phyloP scores from a whole-genome alignment of 1,284 basidiomycete genomes.

The Cerrena zonata region DNA sequence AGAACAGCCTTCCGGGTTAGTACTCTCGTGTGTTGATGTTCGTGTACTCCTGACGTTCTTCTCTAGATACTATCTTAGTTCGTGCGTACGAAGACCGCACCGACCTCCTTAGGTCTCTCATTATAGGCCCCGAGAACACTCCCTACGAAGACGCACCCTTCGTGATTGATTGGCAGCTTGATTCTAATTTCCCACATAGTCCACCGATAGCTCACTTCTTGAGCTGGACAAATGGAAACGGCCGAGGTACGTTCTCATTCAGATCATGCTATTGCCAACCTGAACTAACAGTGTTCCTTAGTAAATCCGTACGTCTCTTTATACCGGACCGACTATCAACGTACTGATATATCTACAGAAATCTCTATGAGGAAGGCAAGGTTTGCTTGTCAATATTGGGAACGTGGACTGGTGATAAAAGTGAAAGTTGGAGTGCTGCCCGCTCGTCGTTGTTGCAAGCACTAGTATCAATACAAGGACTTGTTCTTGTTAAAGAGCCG shows the following conservation, averaged over 20 bases:
- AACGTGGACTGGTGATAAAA: slow-evolving; percentile 86
- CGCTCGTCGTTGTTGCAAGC: slow-evolving; percentile 85
- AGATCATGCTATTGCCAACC: neutral
- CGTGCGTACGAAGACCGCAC: slow-evolving; percentile 75
- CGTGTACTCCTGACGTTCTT: slow-evolving; percentile 3
- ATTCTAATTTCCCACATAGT: slow-evolving; percentile 80
- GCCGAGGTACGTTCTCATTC: slow-evolving; percentile 55
- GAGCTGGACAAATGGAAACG: slow-evolving; percentile 92
- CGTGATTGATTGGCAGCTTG: slow-evolving; percentile 89
- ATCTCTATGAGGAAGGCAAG: slow-evolving; percentile 93
- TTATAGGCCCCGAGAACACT: slow-evolving; percentile 89
- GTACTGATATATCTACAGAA: slow-evolving; percentile 38
- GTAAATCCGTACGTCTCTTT: slow-evolving; percentile 66
- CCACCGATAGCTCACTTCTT: slow-evolving; percentile 87
- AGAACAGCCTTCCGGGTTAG: slow-evolving; percentile 74
- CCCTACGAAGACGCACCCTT: slow-evolving; percentile 92
- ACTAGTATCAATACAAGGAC: slow-evolving; percentile 87
- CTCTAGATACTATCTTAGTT: slow-evolving; percentile 64
- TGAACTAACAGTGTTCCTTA: slow-evolving; percentile 22
- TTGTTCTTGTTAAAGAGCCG: slow-evolving; percentile 89
- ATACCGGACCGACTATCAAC: neutral
- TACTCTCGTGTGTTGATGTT: slow-evolving; percentile 8
- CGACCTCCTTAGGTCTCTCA: slow-evolving; percentile 82
- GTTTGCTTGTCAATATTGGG: slow-evolving; percentile 89
- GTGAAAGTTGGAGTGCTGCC: slow-evolving; percentile 78